These are phyloP conservation scores for Pythium apleroticum DNA, from an alignment of 352 stramenopile species.

Conservation along the genomic window DNA sequence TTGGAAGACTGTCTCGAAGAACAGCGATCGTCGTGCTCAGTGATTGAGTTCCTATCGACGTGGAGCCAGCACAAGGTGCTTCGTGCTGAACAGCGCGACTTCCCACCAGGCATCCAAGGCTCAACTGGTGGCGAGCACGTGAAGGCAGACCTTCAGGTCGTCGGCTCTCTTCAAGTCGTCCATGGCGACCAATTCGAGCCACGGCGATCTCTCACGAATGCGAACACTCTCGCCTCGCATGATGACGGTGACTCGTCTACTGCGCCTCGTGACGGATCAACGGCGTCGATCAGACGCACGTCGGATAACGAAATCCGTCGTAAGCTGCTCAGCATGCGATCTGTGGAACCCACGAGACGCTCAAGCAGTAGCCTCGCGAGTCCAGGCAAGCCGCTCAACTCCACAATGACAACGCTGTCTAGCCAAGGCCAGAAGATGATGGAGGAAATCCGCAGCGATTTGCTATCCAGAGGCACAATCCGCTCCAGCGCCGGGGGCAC, in stretches of 20 bases:
- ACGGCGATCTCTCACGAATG: conserved; percentile 10
- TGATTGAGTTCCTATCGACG: conserved; percentile 59
- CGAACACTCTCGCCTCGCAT: background rate
- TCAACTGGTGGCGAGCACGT: conserved; percentile 42
- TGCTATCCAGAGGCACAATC: conserved; percentile 20
- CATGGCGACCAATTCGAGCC: conserved; percentile 18
- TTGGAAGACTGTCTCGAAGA: conserved; percentile 56
- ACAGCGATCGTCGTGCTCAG: conserved; percentile 39
- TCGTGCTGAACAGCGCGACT: conserved; percentile 65
- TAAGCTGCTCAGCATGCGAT: conserved; percentile 26
- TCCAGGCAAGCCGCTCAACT: conserved; percentile 5
- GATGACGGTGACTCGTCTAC: background rate
- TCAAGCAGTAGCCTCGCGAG: background rate
- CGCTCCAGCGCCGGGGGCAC: background rate
- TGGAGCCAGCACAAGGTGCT: conserved; percentile 75
- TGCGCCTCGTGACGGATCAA: conserved; percentile 9
- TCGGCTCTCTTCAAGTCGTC: conserved; percentile 56
- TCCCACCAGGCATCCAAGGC: conserved; percentile 36
- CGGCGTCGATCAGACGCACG: conserved; percentile 6
- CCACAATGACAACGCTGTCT: conserved; percentile 19
- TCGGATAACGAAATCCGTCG: conserved; percentile 28
- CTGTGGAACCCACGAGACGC: conserved; percentile 11
- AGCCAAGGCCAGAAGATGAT: conserved; percentile 35
- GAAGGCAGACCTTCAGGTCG: conserved; percentile 58
- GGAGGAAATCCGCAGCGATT: conserved; percentile 34